Evolutionary conservation across 164 flowering plant genomes (phyloP).

Genomic region (Stephania yunnanensis): DNA sequence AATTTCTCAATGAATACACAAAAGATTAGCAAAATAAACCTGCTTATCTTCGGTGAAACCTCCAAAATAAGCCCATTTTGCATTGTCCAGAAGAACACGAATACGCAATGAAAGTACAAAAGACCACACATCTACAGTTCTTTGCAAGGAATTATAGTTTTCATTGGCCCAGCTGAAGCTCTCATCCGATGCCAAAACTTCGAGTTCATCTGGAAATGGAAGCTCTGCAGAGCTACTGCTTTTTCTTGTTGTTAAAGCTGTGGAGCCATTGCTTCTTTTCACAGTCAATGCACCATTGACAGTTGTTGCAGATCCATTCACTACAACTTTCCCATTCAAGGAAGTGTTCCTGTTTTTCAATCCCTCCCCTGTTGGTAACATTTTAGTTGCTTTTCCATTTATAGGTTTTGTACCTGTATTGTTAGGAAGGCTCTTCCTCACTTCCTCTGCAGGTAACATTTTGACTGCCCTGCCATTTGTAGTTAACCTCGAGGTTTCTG

Average conservation of each 20-base stretch:
- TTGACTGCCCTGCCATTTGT: slow-evolving; percentile 28
- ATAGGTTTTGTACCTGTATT: slow-evolving; percentile 19
- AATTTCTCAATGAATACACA: background rate
- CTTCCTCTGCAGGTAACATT: slow-evolving; percentile 63
- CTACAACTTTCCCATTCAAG: slow-evolving; percentile 20
- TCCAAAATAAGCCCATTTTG: slow-evolving; percentile 87
- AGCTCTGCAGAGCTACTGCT: slow-evolving; percentile 26
- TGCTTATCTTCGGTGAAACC: slow-evolving; percentile 84
- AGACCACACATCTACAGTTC: slow-evolving; percentile 83
- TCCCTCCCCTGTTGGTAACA: slow-evolving; percentile 64
- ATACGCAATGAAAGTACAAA: slow-evolving; percentile 67
- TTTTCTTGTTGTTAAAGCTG: slow-evolving; percentile 28
- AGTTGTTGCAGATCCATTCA: slow-evolving; percentile 29
- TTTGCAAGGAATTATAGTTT: slow-evolving; percentile 60
- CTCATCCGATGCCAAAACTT: slow-evolving; percentile 74
- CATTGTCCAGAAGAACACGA: slow-evolving; percentile 70
- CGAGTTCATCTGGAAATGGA: slow-evolving; percentile 53
- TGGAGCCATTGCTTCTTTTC: slow-evolving; percentile 25
- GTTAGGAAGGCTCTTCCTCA: slow-evolving; percentile 9
- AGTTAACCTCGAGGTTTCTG: slow-evolving; percentile 37
- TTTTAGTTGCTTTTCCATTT: slow-evolving; percentile 43
- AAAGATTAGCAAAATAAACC: slow-evolving; percentile 27
- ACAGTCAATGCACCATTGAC: slow-evolving; percentile 37
- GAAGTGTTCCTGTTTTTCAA: slow-evolving; percentile 29
- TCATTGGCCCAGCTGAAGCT: slow-evolving; percentile 91